Conservation (phyloP, 441 rosid species). For the Pelargonium myrrhifolium region DNA sequence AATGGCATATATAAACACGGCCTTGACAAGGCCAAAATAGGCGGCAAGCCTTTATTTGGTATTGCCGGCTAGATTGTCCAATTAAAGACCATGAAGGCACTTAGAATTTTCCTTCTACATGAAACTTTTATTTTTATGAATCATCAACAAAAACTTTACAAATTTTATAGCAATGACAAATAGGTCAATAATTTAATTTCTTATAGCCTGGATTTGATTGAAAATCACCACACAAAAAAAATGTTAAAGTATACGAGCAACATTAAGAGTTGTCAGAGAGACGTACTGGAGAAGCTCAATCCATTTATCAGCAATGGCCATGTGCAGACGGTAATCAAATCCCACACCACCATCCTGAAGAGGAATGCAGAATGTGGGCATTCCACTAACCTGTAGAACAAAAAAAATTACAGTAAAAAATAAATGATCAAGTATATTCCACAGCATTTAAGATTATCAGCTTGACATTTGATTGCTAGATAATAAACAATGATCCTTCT, state of each 20-base stretch:
- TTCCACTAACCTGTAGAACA: constrained; percentile 81
- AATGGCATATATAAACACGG: background rate
- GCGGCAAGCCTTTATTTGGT: background rate
- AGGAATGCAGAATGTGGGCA: constrained; percentile 94
- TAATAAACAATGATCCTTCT: background rate
- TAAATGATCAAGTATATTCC: background rate
- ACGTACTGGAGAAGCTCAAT: constrained; percentile 85
- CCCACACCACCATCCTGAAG: constrained; percentile 93
- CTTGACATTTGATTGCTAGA: background rate
- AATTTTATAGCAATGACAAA: background rate
- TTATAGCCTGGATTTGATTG: background rate
- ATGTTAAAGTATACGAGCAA: background rate
- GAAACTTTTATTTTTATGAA: background rate
- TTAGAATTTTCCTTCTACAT: background rate
- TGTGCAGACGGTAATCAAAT: constrained; percentile 95
- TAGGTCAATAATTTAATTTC: background rate
- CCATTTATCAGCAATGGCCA: constrained; percentile 99
- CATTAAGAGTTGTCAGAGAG: constrained; percentile 8
- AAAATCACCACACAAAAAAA: background rate
- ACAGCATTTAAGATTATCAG: background rate
- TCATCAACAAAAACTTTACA: background rate
- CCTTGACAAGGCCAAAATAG: background rate
- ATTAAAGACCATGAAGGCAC: background rate
- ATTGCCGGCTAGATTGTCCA: background rate
- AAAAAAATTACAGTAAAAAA: constrained; percentile 10